A percentile compares a stretch with the other conserved stretches of the same genome.
Evolutionary conservation across 768 basidiomycete genomes (phyloP).

Genomic region (Tremella yokohamensis): DNA sequence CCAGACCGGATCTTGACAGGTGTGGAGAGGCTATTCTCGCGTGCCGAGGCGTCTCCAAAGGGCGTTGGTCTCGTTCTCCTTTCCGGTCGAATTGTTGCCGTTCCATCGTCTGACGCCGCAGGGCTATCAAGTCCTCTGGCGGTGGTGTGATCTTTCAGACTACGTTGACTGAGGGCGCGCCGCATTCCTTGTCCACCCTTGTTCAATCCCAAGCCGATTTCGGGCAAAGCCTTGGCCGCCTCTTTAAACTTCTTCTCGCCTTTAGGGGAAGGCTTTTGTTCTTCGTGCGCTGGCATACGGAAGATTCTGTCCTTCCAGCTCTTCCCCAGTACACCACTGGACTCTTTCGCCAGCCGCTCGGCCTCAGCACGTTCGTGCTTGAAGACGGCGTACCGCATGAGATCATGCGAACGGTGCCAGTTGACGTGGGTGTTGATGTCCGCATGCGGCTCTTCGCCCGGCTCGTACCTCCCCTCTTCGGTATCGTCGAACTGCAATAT

Average conservation of each 20-base stretch:
- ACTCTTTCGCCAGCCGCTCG: constrained; percentile 1
- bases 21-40: no score
- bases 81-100: no score
- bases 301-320: background rate
- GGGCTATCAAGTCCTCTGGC: no score
- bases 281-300: constrained; percentile 9
- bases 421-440: constrained; percentile 17
- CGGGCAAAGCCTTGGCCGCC: constrained; percentile 17
- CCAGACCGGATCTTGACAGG: no score
- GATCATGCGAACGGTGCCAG: background rate
- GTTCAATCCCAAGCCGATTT: constrained; percentile 32
- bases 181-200: constrained; percentile 38
- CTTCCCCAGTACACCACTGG: background rate
- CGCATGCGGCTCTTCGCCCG: constrained; percentile 16
- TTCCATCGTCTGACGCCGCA: no score
- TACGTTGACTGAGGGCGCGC: constrained; percentile 21
- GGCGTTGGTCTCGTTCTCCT: no score
- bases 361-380: constrained; percentile 1
- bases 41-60: no score
- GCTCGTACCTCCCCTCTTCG: constrained; percentile 27
- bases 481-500: constrained; percentile 37
- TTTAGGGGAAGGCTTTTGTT: constrained; percentile 20
- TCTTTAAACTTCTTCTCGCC: constrained; percentile 21
- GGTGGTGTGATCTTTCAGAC: no score
- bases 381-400: constrained; percentile 4